Base-by-base conservation (phyloP, 164 flowering plant genomes). In the Umbilicus rupestris region DNA sequence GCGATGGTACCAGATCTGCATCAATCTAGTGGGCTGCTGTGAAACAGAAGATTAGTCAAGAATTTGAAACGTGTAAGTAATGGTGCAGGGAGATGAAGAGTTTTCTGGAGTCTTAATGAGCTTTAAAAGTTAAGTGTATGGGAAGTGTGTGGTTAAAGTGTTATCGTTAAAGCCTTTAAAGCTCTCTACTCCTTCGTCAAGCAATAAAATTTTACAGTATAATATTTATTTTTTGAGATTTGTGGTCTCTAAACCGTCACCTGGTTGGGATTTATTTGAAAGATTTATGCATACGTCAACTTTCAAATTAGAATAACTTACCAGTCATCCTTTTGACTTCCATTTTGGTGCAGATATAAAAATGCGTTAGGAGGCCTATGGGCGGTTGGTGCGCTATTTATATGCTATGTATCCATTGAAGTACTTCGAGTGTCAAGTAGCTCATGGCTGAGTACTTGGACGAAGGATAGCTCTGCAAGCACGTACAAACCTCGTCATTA, bases 391-490 rank as follows among this genome's bases (percentile, higher is more conserved):
- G 68, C 81, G 60, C 82, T 88, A 29, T 75, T 86, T 63, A 7
- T 26, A 52, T 88, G 94, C 74, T 86, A 88, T 70, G 35, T 86
- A 26, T 65, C 63, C 33, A 79, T 84, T 15, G 94, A 88, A 80
- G 79, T 70, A 77, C 80, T 88, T 45, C 78, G 94, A 75, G 75
- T 88, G 74, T 73, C 69, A 29, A 84, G 94, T 77, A 86, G 94
- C 81, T 86, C 87, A 24, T 88, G 94, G 94, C 77, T 88, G 60
- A 88, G 94, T 73, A 35, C 47, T 68, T 88, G 94, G 94, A 88
- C 94, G 39, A 84, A 81, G 70, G 78, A 78, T 73, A 80, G 84
- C 74, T 67, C 71, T 64, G 59, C 78, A 52, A 76, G 73, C 67
- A 72, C 28, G 57, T 73, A 84, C 69, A 78, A 79, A 3, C 75